Conservation (phyloP, 345 rosid species). For the Eucalyptus tenuipes region DNA sequence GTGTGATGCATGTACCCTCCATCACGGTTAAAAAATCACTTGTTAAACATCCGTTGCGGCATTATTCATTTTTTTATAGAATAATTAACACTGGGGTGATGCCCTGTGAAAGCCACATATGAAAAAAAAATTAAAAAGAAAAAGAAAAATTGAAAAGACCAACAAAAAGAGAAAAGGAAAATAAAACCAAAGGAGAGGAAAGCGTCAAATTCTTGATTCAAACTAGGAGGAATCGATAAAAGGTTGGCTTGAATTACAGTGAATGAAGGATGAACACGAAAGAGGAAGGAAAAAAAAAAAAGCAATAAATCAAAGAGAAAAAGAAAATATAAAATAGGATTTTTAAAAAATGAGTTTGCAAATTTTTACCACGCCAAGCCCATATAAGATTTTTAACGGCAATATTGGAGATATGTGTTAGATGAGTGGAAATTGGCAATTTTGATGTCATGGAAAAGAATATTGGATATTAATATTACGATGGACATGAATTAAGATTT, state of each 20-base stretch:
- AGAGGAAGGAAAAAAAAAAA: not conserved
- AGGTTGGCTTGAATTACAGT: not conserved
- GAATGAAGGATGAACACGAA: not conserved
- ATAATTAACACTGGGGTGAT: not conserved
- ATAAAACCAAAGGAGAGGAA: not conserved
- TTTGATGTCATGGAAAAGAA: not conserved
- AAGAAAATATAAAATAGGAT: not conserved
- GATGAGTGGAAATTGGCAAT: not conserved
- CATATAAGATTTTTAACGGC: not conserved
- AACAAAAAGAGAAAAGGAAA: too few species aligned
- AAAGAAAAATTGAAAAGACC: not conserved
- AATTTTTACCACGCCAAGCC: not conserved
- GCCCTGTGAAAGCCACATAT: too few species aligned
- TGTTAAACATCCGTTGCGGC: fast-evolving
- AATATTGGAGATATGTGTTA: not conserved
- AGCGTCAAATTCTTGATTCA: too few species aligned
- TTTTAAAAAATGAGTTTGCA: not conserved
- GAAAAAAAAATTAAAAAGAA: not conserved
- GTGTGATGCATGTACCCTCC: too few species aligned
- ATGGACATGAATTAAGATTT: not conserved
- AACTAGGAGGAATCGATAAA: not conserved
- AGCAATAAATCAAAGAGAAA: not conserved
- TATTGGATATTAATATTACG: not conserved
- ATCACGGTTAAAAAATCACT: too few species aligned
- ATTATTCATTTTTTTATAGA: not conserved